Percentiles rank a stretch among this genome's conserved stretches.
Conservation (phyloP, 2,329 filamentous ascomycete genomes). For the Shiraia sp. region DNA sequence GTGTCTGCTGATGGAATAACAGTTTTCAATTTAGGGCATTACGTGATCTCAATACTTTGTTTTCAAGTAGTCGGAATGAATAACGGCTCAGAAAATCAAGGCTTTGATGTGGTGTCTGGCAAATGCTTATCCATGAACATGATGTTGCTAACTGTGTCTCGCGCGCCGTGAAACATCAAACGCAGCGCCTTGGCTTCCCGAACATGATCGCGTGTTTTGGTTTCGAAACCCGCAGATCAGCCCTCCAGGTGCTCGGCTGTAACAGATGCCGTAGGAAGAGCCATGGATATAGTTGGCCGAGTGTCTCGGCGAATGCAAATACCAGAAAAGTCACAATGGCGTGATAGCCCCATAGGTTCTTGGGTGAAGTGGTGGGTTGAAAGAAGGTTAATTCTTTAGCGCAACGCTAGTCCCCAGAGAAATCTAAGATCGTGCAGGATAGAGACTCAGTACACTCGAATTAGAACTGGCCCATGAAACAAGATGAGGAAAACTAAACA, state of each 20-base stretch:
- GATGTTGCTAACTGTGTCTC: conserved; percentile 14
- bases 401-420: conserved; percentile 5
- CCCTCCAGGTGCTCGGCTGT: conserved; percentile 6
- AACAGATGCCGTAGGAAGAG: conserved; percentile 10
- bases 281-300: background rate
- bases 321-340: background rate
- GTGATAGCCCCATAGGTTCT: background rate
- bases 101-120: no score
- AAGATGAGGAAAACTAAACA: no score
- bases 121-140: background rate
- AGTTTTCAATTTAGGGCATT: no score
- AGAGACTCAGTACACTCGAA: background rate
- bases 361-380: conserved; percentile 2
- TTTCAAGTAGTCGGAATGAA: no score
- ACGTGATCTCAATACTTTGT: no score
- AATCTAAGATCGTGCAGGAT: no score
- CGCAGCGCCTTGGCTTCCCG: conserved; percentile 7
- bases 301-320: no score
- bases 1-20: no score
- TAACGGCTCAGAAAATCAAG: no score
- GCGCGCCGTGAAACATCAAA: conserved; percentile 14
- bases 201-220: conserved; percentile 15
- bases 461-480: background rate
- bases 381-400: conserved; percentile 12
- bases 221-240: conserved; percentile 25